Conservation (phyloP, 352 stramenopile species). For the Pythium biforme region DNA sequence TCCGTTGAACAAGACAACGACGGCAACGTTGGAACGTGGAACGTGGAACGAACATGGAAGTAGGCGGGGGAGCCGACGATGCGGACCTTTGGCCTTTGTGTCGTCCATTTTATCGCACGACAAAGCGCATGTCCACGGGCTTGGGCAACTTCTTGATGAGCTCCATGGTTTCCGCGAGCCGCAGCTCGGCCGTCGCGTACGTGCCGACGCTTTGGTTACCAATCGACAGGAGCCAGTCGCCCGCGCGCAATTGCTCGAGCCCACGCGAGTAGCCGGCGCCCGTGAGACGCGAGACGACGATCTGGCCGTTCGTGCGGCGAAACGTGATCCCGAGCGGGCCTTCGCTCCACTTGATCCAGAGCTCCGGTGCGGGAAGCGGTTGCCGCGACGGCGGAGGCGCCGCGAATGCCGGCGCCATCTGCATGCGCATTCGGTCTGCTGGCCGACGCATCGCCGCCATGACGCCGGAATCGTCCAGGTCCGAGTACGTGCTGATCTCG, state of each 20-base stretch:
- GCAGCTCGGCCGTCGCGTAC: constrained; percentile 52
- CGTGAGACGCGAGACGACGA: constrained; percentile 75
- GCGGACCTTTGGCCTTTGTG: too few species aligned
- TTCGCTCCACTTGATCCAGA: constrained; percentile 74
- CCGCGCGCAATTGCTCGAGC: constrained; percentile 59
- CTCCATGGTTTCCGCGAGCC: constrained; percentile 78
- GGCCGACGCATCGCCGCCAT: constrained; percentile 23
- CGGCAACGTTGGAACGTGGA: not conserved
- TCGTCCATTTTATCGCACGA: constrained; percentile 45
- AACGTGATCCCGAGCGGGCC: constrained; percentile 79
- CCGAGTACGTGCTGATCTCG: constrained; percentile 55
- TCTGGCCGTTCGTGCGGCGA: constrained; percentile 72
- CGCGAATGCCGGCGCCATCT: not conserved
- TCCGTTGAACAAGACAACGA: too few species aligned
- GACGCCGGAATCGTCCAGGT: constrained; percentile 67
- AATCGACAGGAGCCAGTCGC: constrained; percentile 80
- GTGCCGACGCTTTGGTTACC: constrained; percentile 36
- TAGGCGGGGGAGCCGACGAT: too few species aligned
- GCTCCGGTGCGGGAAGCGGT: constrained; percentile 39
- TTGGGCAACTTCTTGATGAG: constrained; percentile 75
- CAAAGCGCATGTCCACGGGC: constrained; percentile 77
- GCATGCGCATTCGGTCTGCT: constrained; percentile 1
- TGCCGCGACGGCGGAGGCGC: not conserved
- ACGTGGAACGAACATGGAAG: not conserved
- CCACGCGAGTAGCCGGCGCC: constrained; percentile 64